A percentile compares a stretch with the other conserved stretches of the same genome.
Evolutionary conservation across 345 rosid species (phyloP).

Genomic region (Aurinia saxatilis): DNA sequence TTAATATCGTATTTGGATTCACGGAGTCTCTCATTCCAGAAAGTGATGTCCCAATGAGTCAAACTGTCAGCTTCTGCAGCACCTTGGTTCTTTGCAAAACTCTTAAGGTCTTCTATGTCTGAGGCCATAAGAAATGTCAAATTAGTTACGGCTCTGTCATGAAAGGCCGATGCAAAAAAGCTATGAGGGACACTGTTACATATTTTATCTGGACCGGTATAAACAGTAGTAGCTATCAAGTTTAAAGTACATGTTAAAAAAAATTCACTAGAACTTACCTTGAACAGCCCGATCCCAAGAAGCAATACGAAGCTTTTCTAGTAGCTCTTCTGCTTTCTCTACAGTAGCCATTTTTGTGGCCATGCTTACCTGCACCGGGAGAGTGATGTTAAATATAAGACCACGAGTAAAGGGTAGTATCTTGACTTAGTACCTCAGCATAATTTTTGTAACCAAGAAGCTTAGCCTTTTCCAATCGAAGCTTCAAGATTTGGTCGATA

Average conservation of each 20-base stretch:
- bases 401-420: not conserved
- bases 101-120: slow-evolving; percentile 85
- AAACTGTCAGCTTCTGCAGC: slow-evolving; percentile 72
- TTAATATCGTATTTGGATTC: slow-evolving; percentile 88
- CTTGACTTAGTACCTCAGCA: slow-evolving; percentile 65
- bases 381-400: slow-evolving; percentile 14
- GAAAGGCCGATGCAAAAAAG: not conserved
- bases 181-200: not conserved
- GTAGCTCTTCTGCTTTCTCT: slow-evolving; percentile 72
- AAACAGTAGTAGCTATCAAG: not conserved
- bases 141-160: not conserved
- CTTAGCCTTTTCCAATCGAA: slow-evolving; percentile 78
- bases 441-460: slow-evolving; percentile 71
- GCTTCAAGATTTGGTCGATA: slow-evolving; percentile 76
- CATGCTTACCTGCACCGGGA: slow-evolving; percentile 73
- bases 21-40: slow-evolving; percentile 98
- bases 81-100: slow-evolving; percentile 66
- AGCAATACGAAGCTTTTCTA: slow-evolving; percentile 80
- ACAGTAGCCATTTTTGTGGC: slow-evolving; percentile 97
- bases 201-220: not conserved
- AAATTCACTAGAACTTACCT: slow-evolving; percentile 37
- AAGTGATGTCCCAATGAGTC: slow-evolving; percentile 77
- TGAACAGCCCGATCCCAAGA: slow-evolving; percentile 94
- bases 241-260: not conserved
- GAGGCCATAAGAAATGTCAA: slow-evolving; percentile 1